These are phyloP conservation scores for Bimuria novae-zelandiae DNA, from an alignment of 2,329 filamentous ascomycete genomes.

Conservation along the genomic window DNA sequence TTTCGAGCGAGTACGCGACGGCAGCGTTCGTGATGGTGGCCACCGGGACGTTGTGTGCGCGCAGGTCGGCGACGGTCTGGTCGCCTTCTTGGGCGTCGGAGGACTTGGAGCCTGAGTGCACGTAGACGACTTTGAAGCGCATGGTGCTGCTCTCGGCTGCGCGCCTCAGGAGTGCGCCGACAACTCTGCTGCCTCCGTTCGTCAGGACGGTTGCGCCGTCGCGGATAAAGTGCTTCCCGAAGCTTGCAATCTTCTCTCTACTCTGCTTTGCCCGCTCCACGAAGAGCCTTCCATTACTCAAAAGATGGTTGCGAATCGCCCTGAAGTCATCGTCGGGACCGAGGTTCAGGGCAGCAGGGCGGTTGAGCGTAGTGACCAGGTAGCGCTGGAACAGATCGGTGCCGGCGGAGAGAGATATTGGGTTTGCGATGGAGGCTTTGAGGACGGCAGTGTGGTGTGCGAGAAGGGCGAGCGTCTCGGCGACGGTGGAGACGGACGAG, in stretches of 20 bases:
- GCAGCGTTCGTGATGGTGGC: constrained; percentile 78
- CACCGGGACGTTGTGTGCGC: constrained; percentile 77
- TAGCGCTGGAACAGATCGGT: constrained; percentile 96
- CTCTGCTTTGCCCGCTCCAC: constrained; percentile 84
- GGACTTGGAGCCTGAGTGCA: constrained; percentile 42
- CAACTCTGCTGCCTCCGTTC: constrained; percentile 84
- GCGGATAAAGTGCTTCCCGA: constrained; percentile 76
- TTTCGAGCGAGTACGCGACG: constrained; percentile 77
- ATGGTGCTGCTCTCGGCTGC: constrained; percentile 71
- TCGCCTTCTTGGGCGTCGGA: constrained; percentile 63
- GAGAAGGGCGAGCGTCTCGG: constrained; percentile 88
- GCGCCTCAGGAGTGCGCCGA: constrained; percentile 74
- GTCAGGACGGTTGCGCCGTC: constrained; percentile 85
- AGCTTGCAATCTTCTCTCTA: constrained; percentile 78
- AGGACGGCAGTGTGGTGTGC: constrained; percentile 76
- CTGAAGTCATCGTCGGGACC: constrained; percentile 73
- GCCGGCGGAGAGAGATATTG: constrained; percentile 88
- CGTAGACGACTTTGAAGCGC: constrained; percentile 82
- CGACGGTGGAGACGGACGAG: constrained; percentile 81
- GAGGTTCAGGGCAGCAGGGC: constrained; percentile 49
- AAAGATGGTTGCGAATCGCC: constrained; percentile 77
- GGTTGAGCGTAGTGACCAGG: constrained; percentile 73
- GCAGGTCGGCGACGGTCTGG: constrained; percentile 71
- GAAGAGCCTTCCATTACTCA: constrained; percentile 85
- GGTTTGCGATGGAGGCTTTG: constrained; percentile 80